Conservation (phyloP, 768 basidiomycete genomes). For the Lyophyllum shimeji region DNA sequence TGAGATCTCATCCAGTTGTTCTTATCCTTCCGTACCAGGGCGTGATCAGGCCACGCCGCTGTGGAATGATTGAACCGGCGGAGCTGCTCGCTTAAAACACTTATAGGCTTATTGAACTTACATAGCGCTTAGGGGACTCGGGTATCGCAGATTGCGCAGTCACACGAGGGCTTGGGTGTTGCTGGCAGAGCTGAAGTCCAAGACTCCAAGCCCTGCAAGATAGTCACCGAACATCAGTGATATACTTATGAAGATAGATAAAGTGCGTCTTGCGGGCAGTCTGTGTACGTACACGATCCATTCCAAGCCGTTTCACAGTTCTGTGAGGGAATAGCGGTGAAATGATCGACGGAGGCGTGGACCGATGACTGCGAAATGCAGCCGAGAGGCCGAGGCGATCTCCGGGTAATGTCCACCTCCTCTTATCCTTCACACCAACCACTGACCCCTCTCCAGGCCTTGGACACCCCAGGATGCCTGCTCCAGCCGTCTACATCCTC, state of each 20-base stretch:
- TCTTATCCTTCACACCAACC: conserved; percentile 12
- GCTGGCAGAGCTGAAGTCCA: too few species aligned
- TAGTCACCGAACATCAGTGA: too few species aligned
- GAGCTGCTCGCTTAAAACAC: too few species aligned
- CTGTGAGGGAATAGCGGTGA: not conserved
- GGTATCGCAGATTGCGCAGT: too few species aligned
- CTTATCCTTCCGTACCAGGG: too few species aligned
- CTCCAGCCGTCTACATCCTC: conserved; percentile 17
- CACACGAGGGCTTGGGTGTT: too few species aligned
- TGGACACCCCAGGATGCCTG: conserved; percentile 14
- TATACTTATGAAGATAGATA: not conserved
- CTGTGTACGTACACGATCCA: not conserved
- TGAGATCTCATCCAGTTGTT: too few species aligned
- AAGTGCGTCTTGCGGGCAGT: not conserved
- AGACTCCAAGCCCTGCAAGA: too few species aligned
- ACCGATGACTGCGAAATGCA: not conserved
- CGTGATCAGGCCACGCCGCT: too few species aligned
- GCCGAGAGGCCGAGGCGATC: not conserved
- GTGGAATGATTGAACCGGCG: too few species aligned
- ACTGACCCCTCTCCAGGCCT: not conserved
- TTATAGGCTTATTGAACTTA: too few species aligned
- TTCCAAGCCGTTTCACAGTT: not conserved
- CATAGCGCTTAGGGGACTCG: too few species aligned
- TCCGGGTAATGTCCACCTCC: not conserved
- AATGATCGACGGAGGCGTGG: not conserved